Evolutionary conservation across 2,329 filamentous ascomycete genomes (phyloP).

Genomic region (Diplodia scrobiculata): DNA sequence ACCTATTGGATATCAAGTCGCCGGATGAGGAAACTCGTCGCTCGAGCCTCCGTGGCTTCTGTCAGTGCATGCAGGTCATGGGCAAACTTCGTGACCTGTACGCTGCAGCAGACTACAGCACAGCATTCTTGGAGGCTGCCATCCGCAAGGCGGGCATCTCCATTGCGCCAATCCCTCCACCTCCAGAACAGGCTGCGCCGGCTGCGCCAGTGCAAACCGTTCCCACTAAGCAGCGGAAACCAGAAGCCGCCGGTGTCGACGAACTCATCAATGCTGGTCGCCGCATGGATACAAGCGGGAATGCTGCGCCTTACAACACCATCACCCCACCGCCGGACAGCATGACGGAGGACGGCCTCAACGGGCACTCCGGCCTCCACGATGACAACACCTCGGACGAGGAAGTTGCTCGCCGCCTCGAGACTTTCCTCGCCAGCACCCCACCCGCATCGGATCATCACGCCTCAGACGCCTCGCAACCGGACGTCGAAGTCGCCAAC

Average conservation of each 20-base stretch:
- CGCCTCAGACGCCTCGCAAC: slow-evolving; percentile 37
- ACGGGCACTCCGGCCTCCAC: slow-evolving; percentile 34
- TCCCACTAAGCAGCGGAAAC: neutral
- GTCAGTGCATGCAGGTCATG: slow-evolving; percentile 90
- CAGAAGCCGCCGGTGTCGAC: slow-evolving; percentile 46
- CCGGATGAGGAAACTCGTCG: slow-evolving; percentile 70
- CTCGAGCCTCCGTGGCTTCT: slow-evolving; percentile 76
- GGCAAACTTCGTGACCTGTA: slow-evolving; percentile 86
- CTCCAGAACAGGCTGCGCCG: slow-evolving; percentile 29
- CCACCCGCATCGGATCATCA: slow-evolving; percentile 50
- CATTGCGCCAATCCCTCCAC: slow-evolving; percentile 52
- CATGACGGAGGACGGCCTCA: slow-evolving; percentile 33
- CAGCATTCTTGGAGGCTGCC: slow-evolving; percentile 87
- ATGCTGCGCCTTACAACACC: slow-evolving; percentile 25
- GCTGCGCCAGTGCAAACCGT: slow-evolving; percentile 31
- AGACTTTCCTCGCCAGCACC: slow-evolving; percentile 55
- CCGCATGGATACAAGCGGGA: slow-evolving; percentile 40
- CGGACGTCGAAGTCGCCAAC: slow-evolving; percentile 28
- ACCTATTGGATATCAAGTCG: slow-evolving; percentile 88
- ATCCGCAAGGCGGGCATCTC: slow-evolving; percentile 84
- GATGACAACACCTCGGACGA: slow-evolving; percentile 48
- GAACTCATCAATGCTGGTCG: slow-evolving; percentile 52
- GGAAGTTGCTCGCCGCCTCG: slow-evolving; percentile 52
- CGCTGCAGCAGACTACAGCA: slow-evolving; percentile 92
- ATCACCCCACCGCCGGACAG: slow-evolving; percentile 48